Conservation (phyloP, 179 eudicot species). For the Beta corolliflora region DNA sequence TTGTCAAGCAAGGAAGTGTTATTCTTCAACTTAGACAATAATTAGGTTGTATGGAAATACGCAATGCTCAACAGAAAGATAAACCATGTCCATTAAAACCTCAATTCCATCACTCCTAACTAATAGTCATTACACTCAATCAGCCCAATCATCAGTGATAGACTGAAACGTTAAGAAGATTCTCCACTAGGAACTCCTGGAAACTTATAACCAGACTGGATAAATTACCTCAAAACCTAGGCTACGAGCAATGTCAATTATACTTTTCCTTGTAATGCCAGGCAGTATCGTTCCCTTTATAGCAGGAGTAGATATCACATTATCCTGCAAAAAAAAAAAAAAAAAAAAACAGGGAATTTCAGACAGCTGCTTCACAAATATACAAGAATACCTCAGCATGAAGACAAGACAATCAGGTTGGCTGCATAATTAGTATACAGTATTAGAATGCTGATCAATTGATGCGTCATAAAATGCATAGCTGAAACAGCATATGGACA, state of each 20-base stretch:
- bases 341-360: background rate
- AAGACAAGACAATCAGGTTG: background rate
- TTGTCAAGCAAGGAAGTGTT: background rate
- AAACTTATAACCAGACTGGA: background rate
- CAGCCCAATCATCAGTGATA: background rate
- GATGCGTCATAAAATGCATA: background rate
- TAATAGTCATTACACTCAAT: background rate
- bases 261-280: slow-evolving; percentile 93
- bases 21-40: background rate
- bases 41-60: background rate
- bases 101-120: background rate
- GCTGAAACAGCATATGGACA: background rate
- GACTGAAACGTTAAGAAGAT: background rate
- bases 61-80: background rate
- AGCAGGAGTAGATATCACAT: slow-evolving; percentile 79
- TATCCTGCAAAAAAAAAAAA: slow-evolving; percentile 49
- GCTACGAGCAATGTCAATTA: slow-evolving; percentile 81
- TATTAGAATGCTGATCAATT: background rate
- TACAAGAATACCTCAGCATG: background rate
- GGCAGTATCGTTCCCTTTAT: slow-evolving; percentile 94
- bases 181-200: background rate
- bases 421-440: background rate
- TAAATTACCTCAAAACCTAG: slow-evolving; percentile 82
- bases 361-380: background rate
- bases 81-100: background rate